phyloP scores from a whole-genome alignment of 1,284 basidiomycete genomes.

The Hymenochaete sp. region DNA sequence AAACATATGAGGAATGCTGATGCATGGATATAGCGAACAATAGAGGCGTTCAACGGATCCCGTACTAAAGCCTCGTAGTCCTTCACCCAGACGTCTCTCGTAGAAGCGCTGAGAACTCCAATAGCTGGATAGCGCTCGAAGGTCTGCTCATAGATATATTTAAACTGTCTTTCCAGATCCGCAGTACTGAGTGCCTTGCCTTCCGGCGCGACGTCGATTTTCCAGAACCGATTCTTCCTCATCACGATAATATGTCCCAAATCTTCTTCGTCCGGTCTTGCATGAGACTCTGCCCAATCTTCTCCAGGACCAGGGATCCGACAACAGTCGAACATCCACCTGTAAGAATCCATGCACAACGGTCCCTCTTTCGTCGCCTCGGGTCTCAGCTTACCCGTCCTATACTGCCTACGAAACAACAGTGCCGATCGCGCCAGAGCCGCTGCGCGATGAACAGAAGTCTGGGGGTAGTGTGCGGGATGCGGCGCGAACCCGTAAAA shows the following conservation, averaged over 20 bases:
- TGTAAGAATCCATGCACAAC: slow-evolving; percentile 85
- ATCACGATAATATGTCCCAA: slow-evolving; percentile 71
- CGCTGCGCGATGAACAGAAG: slow-evolving; percentile 65
- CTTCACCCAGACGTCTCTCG: slow-evolving; percentile 82
- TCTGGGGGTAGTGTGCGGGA: slow-evolving; percentile 50
- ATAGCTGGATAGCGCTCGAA: slow-evolving; percentile 58
- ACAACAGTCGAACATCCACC: slow-evolving; percentile 91
- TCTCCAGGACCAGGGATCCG: slow-evolving; percentile 68
- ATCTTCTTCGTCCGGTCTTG: slow-evolving; percentile 52
- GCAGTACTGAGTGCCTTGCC: slow-evolving; percentile 57
- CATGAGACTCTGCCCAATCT: slow-evolving; percentile 72
- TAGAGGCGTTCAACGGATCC: slow-evolving; percentile 49
- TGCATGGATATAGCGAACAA: slow-evolving; percentile 70
- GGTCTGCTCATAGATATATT: slow-evolving; percentile 64
- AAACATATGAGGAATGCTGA: slow-evolving; percentile 77
- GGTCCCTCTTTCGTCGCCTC: slow-evolving; percentile 69
- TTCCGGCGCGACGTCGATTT: slow-evolving; percentile 49
- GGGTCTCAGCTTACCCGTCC: slow-evolving; percentile 57
- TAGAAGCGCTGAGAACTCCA: slow-evolving; percentile 67
- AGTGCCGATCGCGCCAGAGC: slow-evolving; percentile 60
- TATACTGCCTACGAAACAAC: slow-evolving; percentile 62
- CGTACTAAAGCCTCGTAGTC: slow-evolving; percentile 54
- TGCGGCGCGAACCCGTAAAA: slow-evolving; percentile 71
- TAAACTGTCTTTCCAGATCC: slow-evolving; percentile 69
- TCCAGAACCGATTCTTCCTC: slow-evolving; percentile 72